Conservation (phyloP, 306 rosid genomes). For the Alnus glutinosa region DNA sequence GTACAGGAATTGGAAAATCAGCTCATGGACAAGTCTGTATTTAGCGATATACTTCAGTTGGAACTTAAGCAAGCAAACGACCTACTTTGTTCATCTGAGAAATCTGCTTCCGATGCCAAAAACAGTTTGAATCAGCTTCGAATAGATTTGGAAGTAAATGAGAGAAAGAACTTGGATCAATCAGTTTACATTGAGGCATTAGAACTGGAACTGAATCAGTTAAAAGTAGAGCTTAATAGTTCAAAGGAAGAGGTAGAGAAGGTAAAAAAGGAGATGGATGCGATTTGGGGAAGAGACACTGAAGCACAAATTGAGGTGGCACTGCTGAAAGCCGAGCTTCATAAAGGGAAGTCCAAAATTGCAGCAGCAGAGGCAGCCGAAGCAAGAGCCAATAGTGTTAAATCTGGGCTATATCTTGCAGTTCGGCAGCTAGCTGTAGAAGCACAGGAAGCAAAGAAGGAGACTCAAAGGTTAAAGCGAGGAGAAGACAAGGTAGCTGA, state of each 20-base stretch:
- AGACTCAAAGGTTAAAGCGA: slow-evolving; percentile 30
- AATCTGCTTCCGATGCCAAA: slow-evolving; percentile 24
- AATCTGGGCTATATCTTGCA: slow-evolving; percentile 31
- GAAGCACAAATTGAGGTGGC: slow-evolving; percentile 57
- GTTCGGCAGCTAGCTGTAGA: slow-evolving; percentile 41
- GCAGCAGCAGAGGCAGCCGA: slow-evolving; percentile 40
- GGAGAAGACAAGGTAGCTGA: slow-evolving; percentile 19
- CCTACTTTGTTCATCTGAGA: slow-evolving; percentile 17
- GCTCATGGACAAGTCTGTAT: slow-evolving; percentile 21
- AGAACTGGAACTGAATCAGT: slow-evolving; percentile 41
- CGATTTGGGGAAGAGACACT: slow-evolving; percentile 34
- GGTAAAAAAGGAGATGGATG: slow-evolving; percentile 42
- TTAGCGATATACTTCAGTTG: slow-evolving; percentile 28
- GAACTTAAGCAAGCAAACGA: slow-evolving; percentile 33
- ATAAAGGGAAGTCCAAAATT: slow-evolving; percentile 34
- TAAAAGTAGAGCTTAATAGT: slow-evolving; percentile 35
- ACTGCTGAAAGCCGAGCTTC: slow-evolving; percentile 56
- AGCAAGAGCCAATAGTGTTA: slow-evolving; percentile 32
- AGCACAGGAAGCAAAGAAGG: slow-evolving; percentile 34
- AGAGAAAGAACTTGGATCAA: slow-evolving; percentile 38
- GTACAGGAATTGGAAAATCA: slow-evolving; percentile 36
- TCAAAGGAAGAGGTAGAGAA: slow-evolving; percentile 28
- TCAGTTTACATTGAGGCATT: slow-evolving; percentile 36
- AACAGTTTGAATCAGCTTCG: slow-evolving; percentile 24
- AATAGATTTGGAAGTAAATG: slow-evolving; percentile 43